Base-by-base conservation (phyloP, 371 early-diverging fungal species). In the Blakeslea trispora region DNA sequence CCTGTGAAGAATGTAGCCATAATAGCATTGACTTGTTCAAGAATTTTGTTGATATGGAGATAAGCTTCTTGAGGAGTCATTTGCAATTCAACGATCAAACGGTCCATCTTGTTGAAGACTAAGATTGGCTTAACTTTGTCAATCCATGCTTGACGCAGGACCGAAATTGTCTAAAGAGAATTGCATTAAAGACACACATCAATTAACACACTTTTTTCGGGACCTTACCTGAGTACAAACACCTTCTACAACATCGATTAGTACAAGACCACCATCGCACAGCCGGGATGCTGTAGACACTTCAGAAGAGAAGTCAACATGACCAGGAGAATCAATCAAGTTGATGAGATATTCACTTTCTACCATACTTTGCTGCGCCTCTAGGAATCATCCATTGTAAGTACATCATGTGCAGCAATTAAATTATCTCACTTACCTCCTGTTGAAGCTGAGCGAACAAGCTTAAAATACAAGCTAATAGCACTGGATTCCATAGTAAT, bases 261-360 rank as follows among this genome's bases (percentile, higher is more conserved):
- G 67, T 0, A 99, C 91, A 41, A 99, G 74, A 10, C 91, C 97
- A 28, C 98, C 98, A 65, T 99, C 99, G 42, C 96, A 94, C 1
- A 99, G 73, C 42, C 97, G 81, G 2, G 99, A 94, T 1, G 99
- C 98, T 14, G 96, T 92, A 6, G 94, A 93, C 14, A 99, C 98
- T 63, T 99, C 95, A 24, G 93, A 88, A 1, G 97, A 91, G 72
- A 99, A 99, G 74, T 99, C 99, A 35, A 99, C 94, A 67, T 99
- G 99, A 9, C 99, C 99, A 8, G 99, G 99, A 7, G 99, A 98
- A 74, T 99, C 99, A 55, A 99, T 98, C 49, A 99, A 72, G 71
- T 98, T 96, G 72, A 98, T 86, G 44, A 97, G 67, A 64, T 91
- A 97, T 62, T 96, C 95, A 31, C 74, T 79, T 39, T 76, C 59